Evolutionary conservation across 345 rosid genomes (phyloP).

Genomic region (Populus simonii): DNA sequence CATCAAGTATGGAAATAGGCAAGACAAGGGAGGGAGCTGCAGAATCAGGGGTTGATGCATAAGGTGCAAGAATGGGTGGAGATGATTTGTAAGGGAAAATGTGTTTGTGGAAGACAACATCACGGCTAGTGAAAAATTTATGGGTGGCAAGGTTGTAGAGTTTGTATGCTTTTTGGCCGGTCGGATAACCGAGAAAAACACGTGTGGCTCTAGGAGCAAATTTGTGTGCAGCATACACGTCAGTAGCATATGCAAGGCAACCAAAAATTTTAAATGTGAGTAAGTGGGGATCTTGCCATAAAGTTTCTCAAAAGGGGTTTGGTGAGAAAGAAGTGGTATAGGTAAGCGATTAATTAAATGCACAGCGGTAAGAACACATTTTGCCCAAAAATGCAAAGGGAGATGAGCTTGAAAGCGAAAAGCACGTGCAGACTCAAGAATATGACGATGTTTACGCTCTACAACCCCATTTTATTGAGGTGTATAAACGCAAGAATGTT

Average conservation of each 20-base stretch:
- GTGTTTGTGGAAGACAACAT: background rate
- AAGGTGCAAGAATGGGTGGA: background rate
- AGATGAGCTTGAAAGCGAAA: background rate
- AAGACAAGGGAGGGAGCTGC: background rate
- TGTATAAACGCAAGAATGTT: background rate
- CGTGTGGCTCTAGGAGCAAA: background rate
- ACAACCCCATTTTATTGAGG: slow-evolving; percentile 6
- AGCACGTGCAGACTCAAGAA: background rate
- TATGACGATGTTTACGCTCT: background rate
- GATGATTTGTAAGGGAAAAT: background rate
- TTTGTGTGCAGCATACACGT: background rate
- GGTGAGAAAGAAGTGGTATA: background rate
- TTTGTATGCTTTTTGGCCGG: background rate
- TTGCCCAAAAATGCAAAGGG: background rate
- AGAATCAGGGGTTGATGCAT: background rate
- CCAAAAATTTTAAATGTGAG: background rate
- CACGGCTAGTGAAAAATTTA: background rate
- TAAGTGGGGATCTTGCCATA: background rate
- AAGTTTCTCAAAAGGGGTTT: background rate
- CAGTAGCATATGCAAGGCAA: background rate
- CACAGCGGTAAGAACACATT: background rate
- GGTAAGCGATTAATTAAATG: background rate
- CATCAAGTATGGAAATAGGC: too few relatives aligned
- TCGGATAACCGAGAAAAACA: background rate
- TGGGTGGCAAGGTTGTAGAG: background rate